Evolutionary conservation across 2,329 filamentous ascomycete genomes (phyloP).

Genomic region (Sporothrix brunneoviolacea): DNA sequence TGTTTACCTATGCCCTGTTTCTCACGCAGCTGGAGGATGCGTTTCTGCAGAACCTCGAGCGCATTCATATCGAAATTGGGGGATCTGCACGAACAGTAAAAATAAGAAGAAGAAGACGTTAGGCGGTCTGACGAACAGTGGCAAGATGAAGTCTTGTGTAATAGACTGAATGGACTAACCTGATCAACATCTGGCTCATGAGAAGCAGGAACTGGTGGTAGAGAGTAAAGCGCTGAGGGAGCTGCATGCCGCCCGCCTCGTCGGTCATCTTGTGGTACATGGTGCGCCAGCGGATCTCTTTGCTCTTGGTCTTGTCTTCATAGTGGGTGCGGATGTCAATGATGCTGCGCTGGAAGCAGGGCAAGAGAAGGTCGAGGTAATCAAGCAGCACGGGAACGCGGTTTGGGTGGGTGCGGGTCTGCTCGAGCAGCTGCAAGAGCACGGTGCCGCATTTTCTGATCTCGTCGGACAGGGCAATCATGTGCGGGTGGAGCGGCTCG

Average conservation of each 20-base stretch:
- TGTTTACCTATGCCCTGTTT: conserved; percentile 48
- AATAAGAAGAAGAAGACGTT: no score
- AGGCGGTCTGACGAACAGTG: not conserved
- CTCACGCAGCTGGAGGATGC: conserved; percentile 46
- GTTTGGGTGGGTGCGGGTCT: conserved; percentile 43
- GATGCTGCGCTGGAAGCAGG: conserved; percentile 47
- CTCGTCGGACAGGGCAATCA: conserved; percentile 42
- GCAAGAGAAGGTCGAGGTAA: conserved; percentile 50
- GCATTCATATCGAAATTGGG: conserved; percentile 50
- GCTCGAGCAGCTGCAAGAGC: conserved; percentile 49
- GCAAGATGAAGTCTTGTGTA: no score
- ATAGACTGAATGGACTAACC: conserved; percentile 33
- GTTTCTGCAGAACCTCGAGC: conserved; percentile 42
- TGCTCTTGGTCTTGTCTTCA: conserved; percentile 41
- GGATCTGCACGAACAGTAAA: conserved; percentile 27
- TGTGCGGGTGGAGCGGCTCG: conserved; percentile 38
- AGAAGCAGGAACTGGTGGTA: conserved; percentile 49
- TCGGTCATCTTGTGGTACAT: conserved; percentile 52
- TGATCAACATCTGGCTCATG: conserved; percentile 44
- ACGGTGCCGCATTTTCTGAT: conserved; percentile 37
- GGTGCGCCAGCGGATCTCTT: conserved; percentile 47
- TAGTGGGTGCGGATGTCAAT: conserved; percentile 46
- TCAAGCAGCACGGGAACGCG: conserved; percentile 46
- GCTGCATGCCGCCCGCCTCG: conserved; percentile 43
- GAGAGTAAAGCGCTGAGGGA: conserved; percentile 47